Percentiles rank a stretch among this genome's conserved stretches.
phyloP scores from a whole-genome alignment of 1,284 basidiomycete genomes.

The Pseudozyma tsukubaensis region DNA sequence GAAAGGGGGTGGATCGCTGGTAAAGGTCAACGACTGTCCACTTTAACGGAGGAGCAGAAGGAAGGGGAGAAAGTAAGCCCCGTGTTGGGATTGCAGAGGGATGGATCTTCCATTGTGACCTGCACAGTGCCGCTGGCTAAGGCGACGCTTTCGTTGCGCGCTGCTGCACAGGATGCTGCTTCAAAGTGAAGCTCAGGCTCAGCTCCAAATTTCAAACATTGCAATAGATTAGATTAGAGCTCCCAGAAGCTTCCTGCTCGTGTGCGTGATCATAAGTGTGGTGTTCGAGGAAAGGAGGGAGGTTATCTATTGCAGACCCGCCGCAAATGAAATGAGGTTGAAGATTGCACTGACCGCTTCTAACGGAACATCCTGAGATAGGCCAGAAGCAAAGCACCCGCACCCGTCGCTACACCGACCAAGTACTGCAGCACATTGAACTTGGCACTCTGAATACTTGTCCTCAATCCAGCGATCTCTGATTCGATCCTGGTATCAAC shows the following conservation, averaged over 20 bases:
- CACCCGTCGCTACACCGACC: conserved; percentile 78
- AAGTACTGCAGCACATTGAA: conserved; percentile 71
- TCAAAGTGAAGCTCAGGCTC: background rate
- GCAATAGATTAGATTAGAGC: too few species aligned
- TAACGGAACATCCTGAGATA: conserved; percentile 75
- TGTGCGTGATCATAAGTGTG: too few species aligned
- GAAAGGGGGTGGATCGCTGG: conserved; percentile 55
- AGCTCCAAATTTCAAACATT: background rate
- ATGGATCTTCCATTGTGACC: conserved; percentile 35
- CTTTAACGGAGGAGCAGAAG: background rate
- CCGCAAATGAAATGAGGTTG: background rate
- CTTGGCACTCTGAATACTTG: conserved; percentile 92
- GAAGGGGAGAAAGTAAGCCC: conserved; percentile 8
- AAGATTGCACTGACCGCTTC: conserved; percentile 3
- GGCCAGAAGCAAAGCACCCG: conserved; percentile 85
- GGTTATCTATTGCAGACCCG: too few species aligned
- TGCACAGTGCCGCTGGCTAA: conserved; percentile 42
- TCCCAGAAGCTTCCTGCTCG: too few species aligned
- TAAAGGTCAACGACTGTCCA: conserved; percentile 19
- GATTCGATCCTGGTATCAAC: conserved; percentile 97
- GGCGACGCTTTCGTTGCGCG: conserved; percentile 33
- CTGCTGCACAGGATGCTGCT: background rate
- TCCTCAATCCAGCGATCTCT: conserved; percentile 90
- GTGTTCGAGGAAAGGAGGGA: too few species aligned
- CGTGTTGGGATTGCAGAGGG: conserved; percentile 25